These are phyloP conservation scores for Knufia petricola DNA, from an alignment of 2,329 filamentous ascomycete genomes.

Conservation along the genomic window DNA sequence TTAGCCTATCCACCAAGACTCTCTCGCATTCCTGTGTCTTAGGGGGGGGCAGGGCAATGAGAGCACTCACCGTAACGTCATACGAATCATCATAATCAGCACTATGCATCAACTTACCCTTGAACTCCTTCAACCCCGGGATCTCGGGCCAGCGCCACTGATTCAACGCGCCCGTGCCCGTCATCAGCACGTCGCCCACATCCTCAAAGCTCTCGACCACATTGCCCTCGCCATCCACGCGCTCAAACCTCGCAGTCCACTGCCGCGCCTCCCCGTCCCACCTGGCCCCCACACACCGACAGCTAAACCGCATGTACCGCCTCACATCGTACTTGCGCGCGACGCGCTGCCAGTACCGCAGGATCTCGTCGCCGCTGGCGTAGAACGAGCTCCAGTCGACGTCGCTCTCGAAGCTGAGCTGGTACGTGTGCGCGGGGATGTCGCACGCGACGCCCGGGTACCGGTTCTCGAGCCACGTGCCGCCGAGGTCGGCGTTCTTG, in stretches of 20 bases:
- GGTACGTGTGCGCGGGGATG: conserved; percentile 41
- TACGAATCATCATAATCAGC: conserved; percentile 25
- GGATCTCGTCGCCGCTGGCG: conserved; percentile 20
- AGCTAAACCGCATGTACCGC: conserved; percentile 24
- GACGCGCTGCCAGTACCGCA: conserved; percentile 19
- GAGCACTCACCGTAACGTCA: conserved; percentile 15
- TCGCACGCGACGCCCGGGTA: conserved; percentile 34
- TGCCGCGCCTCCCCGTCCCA: conserved; percentile 21
- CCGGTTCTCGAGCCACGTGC: conserved; percentile 31
- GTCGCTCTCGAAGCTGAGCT: conserved; percentile 32
- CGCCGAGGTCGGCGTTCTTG: conserved; percentile 27
- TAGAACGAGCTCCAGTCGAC: conserved; percentile 25
- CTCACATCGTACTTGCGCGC: conserved; percentile 21
- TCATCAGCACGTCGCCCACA: conserved; percentile 45
- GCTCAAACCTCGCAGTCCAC: conserved; percentile 17
- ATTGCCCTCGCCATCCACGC: conserved; percentile 7
- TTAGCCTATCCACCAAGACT: too few relatives aligned
- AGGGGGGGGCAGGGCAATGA: too few relatives aligned
- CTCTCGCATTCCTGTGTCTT: too few relatives aligned
- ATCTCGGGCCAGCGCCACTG: conserved; percentile 36
- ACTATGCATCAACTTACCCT: conserved; percentile 26
- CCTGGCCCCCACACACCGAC: conserved; percentile 21
- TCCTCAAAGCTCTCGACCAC: conserved; percentile 20
- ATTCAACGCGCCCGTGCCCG: conserved; percentile 50
- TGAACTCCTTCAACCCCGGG: conserved; percentile 24